Base-by-base conservation (phyloP, 2,329 filamentous ascomycete species). In the Colletotrichum tamarilloi region DNA sequence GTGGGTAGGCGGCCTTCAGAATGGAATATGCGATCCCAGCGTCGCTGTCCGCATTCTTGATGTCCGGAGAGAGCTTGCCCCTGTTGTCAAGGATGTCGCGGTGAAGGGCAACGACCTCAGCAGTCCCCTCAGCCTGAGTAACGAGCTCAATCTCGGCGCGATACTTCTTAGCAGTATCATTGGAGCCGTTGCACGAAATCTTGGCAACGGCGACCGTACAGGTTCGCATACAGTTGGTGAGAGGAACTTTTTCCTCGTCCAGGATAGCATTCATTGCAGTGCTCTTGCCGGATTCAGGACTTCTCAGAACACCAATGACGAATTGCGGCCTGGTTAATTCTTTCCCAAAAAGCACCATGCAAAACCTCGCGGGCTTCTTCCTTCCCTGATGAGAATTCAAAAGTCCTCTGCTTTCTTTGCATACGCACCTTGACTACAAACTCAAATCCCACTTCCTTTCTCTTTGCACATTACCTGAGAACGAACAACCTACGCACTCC, bases 131-230 rank as follows among this genome's bases (percentile, higher is more conserved):
- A 0, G 83, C 81, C 0, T 65, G 75, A 12, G 82, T 79, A 59
- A 92, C 87, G 76, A 92, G 92, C 63, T 91, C 87, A 14, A 92
- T 84, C 60, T 90, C 86, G 0, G 88, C 90, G 2, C 82, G 80
- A 75, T 92, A 92, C 0, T 60, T 74, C 46, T 77, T 64, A 0
- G 66, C 38, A 0, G 82, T 79, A 5, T 85, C 78, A 0, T 83
- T 77, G 8, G 81, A 85, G 28, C 84, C 19, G 63, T 92, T 92
- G 79, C 85, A 92, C 0, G 86, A 86, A 1, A 92, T 85, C 76
- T 92, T 90, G 0, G 90, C 92, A 0, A 91, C 85, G 0, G 89
- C 88, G 0, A 90, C 89, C 0, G 90, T 92, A 69, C 90, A 92
- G 1, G 90, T 90, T 32, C 88, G 82, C 86, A 92, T 89, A 77